Base-by-base conservation (phyloP, 164 flowering plant genomes). In the Chloranthus sessilifolius region DNA sequence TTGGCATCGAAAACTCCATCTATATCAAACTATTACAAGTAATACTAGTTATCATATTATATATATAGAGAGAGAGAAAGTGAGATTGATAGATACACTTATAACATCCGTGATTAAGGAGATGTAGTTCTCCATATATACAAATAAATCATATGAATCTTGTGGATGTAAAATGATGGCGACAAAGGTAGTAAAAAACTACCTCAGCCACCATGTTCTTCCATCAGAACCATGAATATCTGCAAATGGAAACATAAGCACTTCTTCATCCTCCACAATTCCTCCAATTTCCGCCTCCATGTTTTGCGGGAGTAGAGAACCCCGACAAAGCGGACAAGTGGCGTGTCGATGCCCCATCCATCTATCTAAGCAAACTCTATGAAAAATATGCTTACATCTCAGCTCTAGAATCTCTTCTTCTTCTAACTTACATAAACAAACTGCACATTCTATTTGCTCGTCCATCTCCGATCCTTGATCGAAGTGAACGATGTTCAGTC, bases 321-420 rank as follows among this genome's bases (percentile, higher is more conserved):
- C 22, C 10, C 55, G 33, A 25, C 55, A 52, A 12, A 52, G 55
- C 2, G 55, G 55, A 10, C 55, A 52, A 1, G 55, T 52, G 21
- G 24, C 23, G 3, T 52, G 44, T 3, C 45, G 44, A 39, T 25
- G 39, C 4, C 30, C 55, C 4, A 52, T 14, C 55, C 55, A 52
- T 27, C 35, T 39, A 28, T 52, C 45, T 39, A 52, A 38, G 24
- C 55, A 52, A 26, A 5, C 34, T 19, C 46, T 52, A 14, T 52
- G 55, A 11, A 52, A 52, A 15, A 52, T 23, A 52, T 52, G 55
- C 7, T 45, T n/a, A 25, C 49, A 33, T 15, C 29, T 36, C 2
- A 50, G 40, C 25, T 35, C 54, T 50, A 29, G n/a, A 0, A 50
- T 24, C 19, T 50, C 54, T 26, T 50, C 54, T 35, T 50, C 54